A percentile compares a stretch with the other conserved stretches of the same genome.
phyloP scores from a whole-genome alignment of 495 filamentous ascomycete species.

The Cryomyces antarcticus region DNA sequence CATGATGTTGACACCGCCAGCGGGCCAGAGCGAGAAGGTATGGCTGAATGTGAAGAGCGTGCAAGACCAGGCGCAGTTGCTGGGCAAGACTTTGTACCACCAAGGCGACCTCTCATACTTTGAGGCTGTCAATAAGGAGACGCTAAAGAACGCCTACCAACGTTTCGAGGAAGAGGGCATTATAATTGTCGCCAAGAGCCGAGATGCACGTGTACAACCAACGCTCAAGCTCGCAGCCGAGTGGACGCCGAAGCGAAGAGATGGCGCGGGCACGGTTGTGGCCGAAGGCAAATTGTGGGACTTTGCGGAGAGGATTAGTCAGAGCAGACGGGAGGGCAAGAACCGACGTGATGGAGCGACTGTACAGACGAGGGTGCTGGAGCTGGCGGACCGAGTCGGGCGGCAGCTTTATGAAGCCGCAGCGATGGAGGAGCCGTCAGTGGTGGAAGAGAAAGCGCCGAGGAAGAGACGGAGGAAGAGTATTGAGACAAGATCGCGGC shows the following conservation, averaged over 20 bases:
- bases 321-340: constrained; percentile 74
- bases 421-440: no score
- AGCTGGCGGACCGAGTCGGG: constrained; percentile 44
- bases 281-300: constrained; percentile 65
- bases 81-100: constrained; percentile 93
- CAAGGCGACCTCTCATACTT: constrained; percentile 94
- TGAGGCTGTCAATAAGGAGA: constrained; percentile 95
- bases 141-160: constrained; percentile 76
- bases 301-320: constrained; percentile 72
- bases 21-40: constrained; percentile 9
- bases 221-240: constrained; percentile 48
- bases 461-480: not conserved
- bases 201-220: constrained; percentile 28
- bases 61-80: constrained; percentile 65
- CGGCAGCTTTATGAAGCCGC: constrained; percentile 23
- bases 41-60: constrained; percentile 65
- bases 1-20: constrained; percentile 62
- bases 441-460: no score
- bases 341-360: constrained; percentile 82
- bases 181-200: constrained; percentile 45
- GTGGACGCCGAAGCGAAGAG: constrained; percentile 47
- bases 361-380: constrained; percentile 63
- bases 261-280: constrained; percentile 33
- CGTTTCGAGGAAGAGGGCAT: constrained; percentile 86
- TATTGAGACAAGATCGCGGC: not conserved